Evolutionary conservation across 2,329 filamentous ascomycete species (phyloP).

Genomic region (Diaporthe sp.): DNA sequence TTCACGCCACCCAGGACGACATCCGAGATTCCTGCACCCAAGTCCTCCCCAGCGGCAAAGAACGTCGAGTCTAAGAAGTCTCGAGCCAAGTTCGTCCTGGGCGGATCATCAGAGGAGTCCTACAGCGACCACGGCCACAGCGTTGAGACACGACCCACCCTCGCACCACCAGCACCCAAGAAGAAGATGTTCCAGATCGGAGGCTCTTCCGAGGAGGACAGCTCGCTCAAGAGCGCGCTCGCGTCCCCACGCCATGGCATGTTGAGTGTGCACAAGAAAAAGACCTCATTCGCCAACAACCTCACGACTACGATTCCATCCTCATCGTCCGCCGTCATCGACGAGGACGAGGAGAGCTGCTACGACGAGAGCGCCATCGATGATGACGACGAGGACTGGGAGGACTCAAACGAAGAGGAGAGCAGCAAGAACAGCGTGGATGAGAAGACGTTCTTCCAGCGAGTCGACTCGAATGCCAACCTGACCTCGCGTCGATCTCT

Average conservation of each 20-base stretch:
- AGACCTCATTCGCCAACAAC: conserved; percentile 85
- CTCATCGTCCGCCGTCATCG: conserved; percentile 56
- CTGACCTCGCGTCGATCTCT: conserved; percentile 89
- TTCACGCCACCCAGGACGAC: conserved; percentile 63
- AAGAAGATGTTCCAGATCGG: conserved; percentile 66
- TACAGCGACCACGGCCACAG: conserved; percentile 71
- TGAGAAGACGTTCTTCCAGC: conserved; percentile 85
- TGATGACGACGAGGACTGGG: conserved; percentile 76
- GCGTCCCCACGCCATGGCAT: conserved; percentile 59
- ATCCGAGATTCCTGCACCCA: conserved; percentile 74
- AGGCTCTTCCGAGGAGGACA: conserved; percentile 80
- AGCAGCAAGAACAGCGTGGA: conserved; percentile 87
- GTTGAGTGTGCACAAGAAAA: conserved; percentile 74
- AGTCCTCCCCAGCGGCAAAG: conserved; percentile 70
- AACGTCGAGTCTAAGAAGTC: conserved; percentile 77
- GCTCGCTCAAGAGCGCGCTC: conserved; percentile 74
- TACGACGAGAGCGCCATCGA: conserved; percentile 88
- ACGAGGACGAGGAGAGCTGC: conserved; percentile 69
- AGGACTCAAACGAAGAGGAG: conserved; percentile 78
- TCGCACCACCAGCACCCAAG: conserved; percentile 53
- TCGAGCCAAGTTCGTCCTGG: conserved; percentile 77
- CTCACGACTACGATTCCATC: conserved; percentile 76
- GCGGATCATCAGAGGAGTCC: conserved; percentile 83
- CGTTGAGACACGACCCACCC: conserved; percentile 47
- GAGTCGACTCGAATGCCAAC: conserved; percentile 89